Conservation (phyloP, 148 eudicot genomes). For the Fagopyrum tataricum region DNA sequence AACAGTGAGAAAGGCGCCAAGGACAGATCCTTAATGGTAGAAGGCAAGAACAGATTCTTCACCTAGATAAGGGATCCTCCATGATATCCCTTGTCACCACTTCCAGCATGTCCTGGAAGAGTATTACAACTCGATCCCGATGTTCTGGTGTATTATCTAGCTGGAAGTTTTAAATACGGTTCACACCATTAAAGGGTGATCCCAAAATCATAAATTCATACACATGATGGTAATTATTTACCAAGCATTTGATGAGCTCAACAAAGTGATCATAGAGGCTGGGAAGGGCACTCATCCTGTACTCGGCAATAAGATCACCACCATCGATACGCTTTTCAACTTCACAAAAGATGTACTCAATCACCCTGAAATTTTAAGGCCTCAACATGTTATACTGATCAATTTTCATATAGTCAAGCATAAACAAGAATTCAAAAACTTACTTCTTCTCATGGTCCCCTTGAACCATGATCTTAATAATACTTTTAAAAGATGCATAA, state of each 20-base stretch:
- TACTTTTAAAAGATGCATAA: conserved; percentile 75
- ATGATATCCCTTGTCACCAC: conserved; percentile 84
- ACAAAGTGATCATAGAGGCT: conserved; percentile 73
- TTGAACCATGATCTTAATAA: conserved; percentile 57
- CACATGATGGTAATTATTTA: conserved; percentile 20
- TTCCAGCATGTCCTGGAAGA: conserved; percentile 94
- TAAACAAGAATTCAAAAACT: conserved; percentile 18
- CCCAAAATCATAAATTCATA: background rate
- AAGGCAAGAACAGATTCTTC: conserved; percentile 11
- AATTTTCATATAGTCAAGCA: background rate
- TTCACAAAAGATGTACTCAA: conserved; percentile 43
- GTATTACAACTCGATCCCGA: conserved; percentile 78
- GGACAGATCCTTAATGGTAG: background rate
- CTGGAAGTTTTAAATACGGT: conserved; percentile 16
- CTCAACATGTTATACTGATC: background rate
- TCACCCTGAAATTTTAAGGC: conserved; percentile 8
- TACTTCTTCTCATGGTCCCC: conserved; percentile 64
- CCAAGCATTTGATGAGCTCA: conserved; percentile 76
- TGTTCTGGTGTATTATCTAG: conserved; percentile 60
- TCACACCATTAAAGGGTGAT: background rate
- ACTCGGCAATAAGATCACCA: conserved; percentile 41
- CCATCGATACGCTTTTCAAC: conserved; percentile 54
- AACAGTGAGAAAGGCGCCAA: background rate
- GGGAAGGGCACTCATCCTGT: conserved; percentile 85
- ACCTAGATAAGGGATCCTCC: conserved; percentile 24